These are phyloP conservation scores for Discostella stelligeroides DNA, from an alignment of 108 stramenopile genomes.

Conservation along the genomic window DNA sequence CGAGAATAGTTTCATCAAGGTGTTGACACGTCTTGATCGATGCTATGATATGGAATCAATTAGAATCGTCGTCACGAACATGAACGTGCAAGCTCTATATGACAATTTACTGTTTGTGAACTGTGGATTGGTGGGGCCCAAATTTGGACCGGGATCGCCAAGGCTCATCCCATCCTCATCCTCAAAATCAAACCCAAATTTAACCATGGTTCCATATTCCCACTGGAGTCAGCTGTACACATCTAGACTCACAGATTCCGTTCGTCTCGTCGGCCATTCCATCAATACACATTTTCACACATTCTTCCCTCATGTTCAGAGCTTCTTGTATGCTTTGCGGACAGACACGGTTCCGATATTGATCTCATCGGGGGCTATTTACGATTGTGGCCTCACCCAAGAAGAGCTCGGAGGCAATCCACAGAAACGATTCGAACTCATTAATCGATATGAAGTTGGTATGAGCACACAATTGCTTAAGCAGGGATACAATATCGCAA, in stretches of 20 bases:
- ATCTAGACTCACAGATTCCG: slow-evolving; percentile 32
- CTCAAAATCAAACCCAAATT: slow-evolving; percentile 11
- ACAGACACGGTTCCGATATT: slow-evolving; percentile 41
- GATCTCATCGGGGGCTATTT: slow-evolving; percentile 43
- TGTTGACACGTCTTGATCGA: slow-evolving; percentile 41
- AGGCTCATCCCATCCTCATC: slow-evolving; percentile 27
- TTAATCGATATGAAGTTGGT: slow-evolving; percentile 54
- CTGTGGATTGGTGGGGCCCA: slow-evolving; percentile 46
- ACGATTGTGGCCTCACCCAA: slow-evolving; percentile 51
- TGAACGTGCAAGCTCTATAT: slow-evolving; percentile 32
- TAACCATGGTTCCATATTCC: slow-evolving; percentile 36
- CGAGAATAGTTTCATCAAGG: slow-evolving; percentile 26
- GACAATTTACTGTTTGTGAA: slow-evolving; percentile 47
- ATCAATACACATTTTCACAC: slow-evolving; percentile 54
- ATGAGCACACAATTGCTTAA: slow-evolving; percentile 48
- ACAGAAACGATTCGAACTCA: slow-evolving; percentile 38
- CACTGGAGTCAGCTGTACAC: slow-evolving; percentile 54
- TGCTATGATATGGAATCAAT: slow-evolving; percentile 53
- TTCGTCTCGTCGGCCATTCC: slow-evolving; percentile 51
- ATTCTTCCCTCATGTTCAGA: slow-evolving; percentile 52
- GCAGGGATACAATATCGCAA: slow-evolving; percentile 45
- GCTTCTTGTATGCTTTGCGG: slow-evolving; percentile 49
- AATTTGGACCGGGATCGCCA: slow-evolving; percentile 48
- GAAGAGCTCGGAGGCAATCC: slow-evolving; percentile 21
- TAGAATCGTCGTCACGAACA: slow-evolving; percentile 20